Percentiles rank a stretch among this genome's conserved stretches.
Evolutionary conservation across 202 grass and related monocot species (phyloP).

Genomic region (Dendrocalamus latiflorus): DNA sequence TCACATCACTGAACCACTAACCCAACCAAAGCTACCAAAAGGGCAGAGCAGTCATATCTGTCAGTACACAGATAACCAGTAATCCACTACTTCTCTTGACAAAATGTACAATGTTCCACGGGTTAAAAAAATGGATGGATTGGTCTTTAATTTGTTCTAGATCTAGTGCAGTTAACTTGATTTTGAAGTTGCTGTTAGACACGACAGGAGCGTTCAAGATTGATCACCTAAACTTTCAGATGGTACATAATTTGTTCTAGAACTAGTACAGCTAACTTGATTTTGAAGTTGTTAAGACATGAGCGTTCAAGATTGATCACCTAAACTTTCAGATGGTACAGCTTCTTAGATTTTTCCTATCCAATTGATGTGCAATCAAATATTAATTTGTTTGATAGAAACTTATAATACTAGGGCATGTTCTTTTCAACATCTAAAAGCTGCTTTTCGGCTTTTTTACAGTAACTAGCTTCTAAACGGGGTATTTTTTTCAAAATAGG

Average conservation of each 20-base stretch:
- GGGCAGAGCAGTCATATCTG: constrained; percentile 11
- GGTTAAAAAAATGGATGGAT: not conserved
- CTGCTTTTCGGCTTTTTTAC: too few relatives aligned
- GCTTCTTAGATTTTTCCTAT: not conserved
- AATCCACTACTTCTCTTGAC: not conserved
- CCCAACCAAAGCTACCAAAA: constrained; percentile 19
- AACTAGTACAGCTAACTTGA: constrained; percentile 2
- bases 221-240: constrained; percentile 13
- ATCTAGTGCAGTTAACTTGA: constrained; percentile 3
- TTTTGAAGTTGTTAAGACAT: not conserved
- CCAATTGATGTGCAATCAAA: not conserved
- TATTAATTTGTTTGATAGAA: not conserved
- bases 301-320: constrained; percentile 17
- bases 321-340: constrained; percentile 10
- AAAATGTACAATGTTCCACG: not conserved
- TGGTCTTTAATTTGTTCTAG: constrained; percentile 21
- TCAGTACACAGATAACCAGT: not conserved
- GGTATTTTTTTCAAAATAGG: too few relatives aligned
- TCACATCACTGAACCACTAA: not conserved
- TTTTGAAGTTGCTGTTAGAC: constrained; percentile 5
- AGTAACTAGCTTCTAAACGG: too few relatives aligned
- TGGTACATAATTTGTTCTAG: constrained; percentile 20
- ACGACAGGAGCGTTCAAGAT: constrained; percentile 3
- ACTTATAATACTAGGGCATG: not conserved
- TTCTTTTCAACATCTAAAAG: not conserved